Evolutionary conservation across 192 early-diverging fungal genomes (phyloP).

Genomic region (Backusella mclennaniae): DNA sequence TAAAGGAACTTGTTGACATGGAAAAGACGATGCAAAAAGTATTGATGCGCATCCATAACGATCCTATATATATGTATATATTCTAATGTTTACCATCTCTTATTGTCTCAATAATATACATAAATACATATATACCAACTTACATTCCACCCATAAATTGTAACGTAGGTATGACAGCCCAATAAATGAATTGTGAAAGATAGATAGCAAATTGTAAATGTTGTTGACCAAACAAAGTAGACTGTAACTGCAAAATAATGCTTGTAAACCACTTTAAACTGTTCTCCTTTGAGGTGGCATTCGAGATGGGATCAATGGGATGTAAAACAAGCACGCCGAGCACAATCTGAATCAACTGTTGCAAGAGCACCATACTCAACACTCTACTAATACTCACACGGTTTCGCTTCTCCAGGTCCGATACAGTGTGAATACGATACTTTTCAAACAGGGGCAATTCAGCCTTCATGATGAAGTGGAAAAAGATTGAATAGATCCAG

Average conservation of each 20-base stretch:
- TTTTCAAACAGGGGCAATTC: slow-evolving; percentile 63
- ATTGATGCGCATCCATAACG: slow-evolving; percentile 58
- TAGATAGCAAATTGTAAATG: background rate
- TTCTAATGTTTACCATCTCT: background rate
- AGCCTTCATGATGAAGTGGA: slow-evolving; percentile 58
- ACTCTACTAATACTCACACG: slow-evolving; percentile 65
- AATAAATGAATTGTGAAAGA: slow-evolving; percentile 23
- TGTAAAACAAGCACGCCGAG: slow-evolving; percentile 30
- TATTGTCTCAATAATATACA: too few relatives aligned
- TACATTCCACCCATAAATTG: slow-evolving; percentile 54
- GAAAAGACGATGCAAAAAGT: slow-evolving; percentile 73
- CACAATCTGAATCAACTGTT: slow-evolving; percentile 65
- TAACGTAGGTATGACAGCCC: slow-evolving; percentile 31
- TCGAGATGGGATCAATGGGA: slow-evolving; percentile 6
- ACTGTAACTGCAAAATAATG: background rate
- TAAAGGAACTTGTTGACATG: slow-evolving; percentile 72
- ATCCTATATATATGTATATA: slow-evolving; percentile 24
- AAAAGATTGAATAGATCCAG: slow-evolving; percentile 69
- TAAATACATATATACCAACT: background rate
- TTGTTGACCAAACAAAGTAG: background rate
- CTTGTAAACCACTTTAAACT: background rate
- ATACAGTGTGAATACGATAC: slow-evolving; percentile 64
- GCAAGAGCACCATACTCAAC: slow-evolving; percentile 60
- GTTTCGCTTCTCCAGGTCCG: slow-evolving; percentile 55
- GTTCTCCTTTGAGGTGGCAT: background rate